phyloP scores from a whole-genome alignment of 176 grass and related monocot species.

The Juncus inflexus region DNA sequence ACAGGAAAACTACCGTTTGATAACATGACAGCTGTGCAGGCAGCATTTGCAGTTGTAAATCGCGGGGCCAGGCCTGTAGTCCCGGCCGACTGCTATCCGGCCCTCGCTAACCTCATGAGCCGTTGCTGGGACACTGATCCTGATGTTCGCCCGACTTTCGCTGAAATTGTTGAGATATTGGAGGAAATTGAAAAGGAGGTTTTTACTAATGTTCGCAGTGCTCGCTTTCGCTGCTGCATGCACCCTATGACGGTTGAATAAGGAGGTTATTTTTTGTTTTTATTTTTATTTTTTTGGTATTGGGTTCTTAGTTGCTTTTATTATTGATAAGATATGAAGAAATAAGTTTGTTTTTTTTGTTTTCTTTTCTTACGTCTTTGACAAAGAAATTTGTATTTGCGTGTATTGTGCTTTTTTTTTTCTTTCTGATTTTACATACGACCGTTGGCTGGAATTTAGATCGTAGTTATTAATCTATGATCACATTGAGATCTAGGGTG shows the following conservation, averaged over 20 bases:
- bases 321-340: constrained; percentile 3
- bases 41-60: constrained; percentile 69
- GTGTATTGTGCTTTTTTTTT: background rate
- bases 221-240: constrained; percentile 71
- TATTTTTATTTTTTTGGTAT: constrained; percentile 6
- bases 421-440: background rate
- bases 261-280: background rate
- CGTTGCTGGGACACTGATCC: constrained; percentile 65
- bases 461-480: no score
- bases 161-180: constrained; percentile 60
- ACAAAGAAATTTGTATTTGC: constrained; percentile 19
- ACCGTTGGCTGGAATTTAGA: no score
- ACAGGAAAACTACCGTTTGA: constrained; percentile 63
- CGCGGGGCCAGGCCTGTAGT: constrained; percentile 43
- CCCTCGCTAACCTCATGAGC: constrained; percentile 56
- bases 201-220: constrained; percentile 50
- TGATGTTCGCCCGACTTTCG: constrained; percentile 49
- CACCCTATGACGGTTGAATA: constrained; percentile 67
- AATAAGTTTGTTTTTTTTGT: constrained; percentile 13
- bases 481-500: no score
- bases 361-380: no score
- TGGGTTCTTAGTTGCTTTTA: constrained; percentile 1
- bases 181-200: constrained; percentile 55
- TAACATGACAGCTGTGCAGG: constrained; percentile 81
- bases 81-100: constrained; percentile 49